These are phyloP conservation scores for Rhizophagus prolifer DNA, from an alignment of 192 early-diverging fungal genomes.

Conservation along the genomic window DNA sequence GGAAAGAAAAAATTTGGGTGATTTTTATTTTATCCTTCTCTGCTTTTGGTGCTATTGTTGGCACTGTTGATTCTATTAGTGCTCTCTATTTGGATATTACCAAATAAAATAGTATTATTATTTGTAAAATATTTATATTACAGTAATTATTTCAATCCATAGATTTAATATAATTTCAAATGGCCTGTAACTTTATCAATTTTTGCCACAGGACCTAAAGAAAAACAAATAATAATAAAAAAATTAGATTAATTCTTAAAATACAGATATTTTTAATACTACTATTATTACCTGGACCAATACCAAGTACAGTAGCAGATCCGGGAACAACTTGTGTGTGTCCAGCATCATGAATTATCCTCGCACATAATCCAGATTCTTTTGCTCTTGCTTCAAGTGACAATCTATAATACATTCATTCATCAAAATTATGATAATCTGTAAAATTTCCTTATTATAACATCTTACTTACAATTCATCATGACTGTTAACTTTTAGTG, in stretches of 20 bases:
- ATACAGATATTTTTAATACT: no score
- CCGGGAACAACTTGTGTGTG: slow-evolving; percentile 90
- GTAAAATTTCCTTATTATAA: background rate
- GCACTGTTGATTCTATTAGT: slow-evolving; percentile 2
- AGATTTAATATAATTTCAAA: slow-evolving; percentile 39
- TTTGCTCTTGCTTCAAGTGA: slow-evolving; percentile 61
- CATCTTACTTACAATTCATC: slow-evolving; percentile 62
- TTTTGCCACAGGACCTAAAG: slow-evolving; percentile 37
- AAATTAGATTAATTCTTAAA: background rate
- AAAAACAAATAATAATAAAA: background rate
- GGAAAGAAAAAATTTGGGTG: slow-evolving; percentile 41
- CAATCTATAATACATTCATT: slow-evolving; percentile 46
- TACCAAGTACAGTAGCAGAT: slow-evolving; percentile 86
- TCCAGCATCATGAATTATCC: slow-evolving; percentile 89
- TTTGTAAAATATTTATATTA: no score
- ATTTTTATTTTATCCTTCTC: slow-evolving; percentile 32
- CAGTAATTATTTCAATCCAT: background rate
- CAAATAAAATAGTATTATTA: background rate
- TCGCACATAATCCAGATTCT: slow-evolving; percentile 60
- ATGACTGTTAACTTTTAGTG: slow-evolving; percentile 74
- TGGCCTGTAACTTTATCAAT: slow-evolving; percentile 44
- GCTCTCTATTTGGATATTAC: slow-evolving; percentile 10
- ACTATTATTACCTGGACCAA: slow-evolving; percentile 75
- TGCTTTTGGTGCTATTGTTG: slow-evolving; percentile 4
- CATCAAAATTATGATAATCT: background rate